Evolutionary conservation across 345 rosid genomes (phyloP).

Genomic region (Linum usitatissimum): DNA sequence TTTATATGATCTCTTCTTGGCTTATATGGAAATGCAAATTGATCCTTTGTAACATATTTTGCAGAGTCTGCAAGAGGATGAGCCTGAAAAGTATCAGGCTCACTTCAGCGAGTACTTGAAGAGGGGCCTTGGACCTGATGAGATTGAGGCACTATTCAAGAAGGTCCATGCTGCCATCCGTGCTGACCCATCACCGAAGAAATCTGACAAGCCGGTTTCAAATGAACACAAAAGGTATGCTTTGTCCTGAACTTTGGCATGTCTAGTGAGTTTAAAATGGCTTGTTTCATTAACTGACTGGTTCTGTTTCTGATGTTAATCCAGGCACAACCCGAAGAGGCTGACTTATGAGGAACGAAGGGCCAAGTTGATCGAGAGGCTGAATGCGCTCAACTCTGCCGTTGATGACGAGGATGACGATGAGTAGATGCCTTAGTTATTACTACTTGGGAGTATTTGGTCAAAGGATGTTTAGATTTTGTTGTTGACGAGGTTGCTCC

Average conservation of each 20-base stretch:
- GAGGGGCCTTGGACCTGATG: constrained; percentile 43
- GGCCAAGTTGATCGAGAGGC: constrained; percentile 60
- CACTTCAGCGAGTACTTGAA: constrained; percentile 53
- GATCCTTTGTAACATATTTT: background rate
- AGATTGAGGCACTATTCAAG: constrained; percentile 49
- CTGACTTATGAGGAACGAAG: constrained; percentile 76
- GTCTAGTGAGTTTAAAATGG: no score
- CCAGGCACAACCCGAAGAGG: constrained; percentile 74
- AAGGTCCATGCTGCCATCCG: constrained; percentile 69
- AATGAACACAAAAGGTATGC: constrained; percentile 54
- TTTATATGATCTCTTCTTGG: no score
- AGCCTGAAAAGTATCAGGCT: constrained; percentile 59
- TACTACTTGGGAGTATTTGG: background rate
- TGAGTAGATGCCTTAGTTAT: constrained; percentile 7
- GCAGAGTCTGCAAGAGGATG: constrained; percentile 50
- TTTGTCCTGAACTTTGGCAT: background rate
- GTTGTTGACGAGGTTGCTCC: background rate
- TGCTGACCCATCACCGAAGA: constrained; percentile 46
- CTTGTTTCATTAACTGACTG: no score
- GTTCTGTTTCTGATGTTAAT: background rate
- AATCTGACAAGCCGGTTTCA: constrained; percentile 38
- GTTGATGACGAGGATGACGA: constrained; percentile 28
- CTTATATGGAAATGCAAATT: background rate
- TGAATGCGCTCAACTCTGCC: constrained; percentile 45
- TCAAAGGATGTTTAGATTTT: background rate